Conservation (phyloP, 768 basidiomycete species). For the Rhodotorula diobovata region DNA sequence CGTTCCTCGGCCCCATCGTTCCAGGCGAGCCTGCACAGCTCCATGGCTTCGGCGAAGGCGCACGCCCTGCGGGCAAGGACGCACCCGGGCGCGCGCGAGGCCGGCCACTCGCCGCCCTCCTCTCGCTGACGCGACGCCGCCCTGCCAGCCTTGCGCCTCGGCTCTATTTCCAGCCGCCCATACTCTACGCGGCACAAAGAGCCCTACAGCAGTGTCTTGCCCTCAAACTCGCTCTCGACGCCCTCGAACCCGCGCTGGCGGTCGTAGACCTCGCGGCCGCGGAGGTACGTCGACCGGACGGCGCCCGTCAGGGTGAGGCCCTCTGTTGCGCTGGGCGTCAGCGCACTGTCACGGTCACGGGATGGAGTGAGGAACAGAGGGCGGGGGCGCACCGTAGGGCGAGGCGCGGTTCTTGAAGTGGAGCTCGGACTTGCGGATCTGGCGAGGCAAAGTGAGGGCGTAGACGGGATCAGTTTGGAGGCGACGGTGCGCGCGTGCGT, state of each 20-base stretch:
- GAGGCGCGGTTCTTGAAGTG: conserved; percentile 92
- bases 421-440: conserved; percentile 70
- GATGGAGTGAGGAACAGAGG: background rate
- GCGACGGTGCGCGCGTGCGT: no score
- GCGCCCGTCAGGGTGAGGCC: conserved; percentile 65
- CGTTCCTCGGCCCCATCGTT: no score
- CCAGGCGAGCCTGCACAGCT: no score
- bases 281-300: conserved; percentile 74
- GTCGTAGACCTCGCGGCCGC: conserved; percentile 64
- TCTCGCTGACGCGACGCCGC: no score
- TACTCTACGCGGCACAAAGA: background rate
- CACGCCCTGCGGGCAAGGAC: no score
- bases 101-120: no score
- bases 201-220: conserved; percentile 34
- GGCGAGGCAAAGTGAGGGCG: conserved; percentile 4
- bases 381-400: conserved; percentile 57
- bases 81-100: no score
- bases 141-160: no score
- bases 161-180: background rate
- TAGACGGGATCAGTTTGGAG: background rate
- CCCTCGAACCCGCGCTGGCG: conserved; percentile 13
- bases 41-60: no score
- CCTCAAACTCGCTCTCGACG: conserved; percentile 8
- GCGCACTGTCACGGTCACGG: background rate
- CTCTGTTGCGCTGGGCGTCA: conserved; percentile 55